A percentile compares a stretch with the other conserved stretches of the same genome.
These are phyloP conservation scores for Heritiera fomes DNA, from an alignment of 345 rosid genomes.

Conservation along the genomic window DNA sequence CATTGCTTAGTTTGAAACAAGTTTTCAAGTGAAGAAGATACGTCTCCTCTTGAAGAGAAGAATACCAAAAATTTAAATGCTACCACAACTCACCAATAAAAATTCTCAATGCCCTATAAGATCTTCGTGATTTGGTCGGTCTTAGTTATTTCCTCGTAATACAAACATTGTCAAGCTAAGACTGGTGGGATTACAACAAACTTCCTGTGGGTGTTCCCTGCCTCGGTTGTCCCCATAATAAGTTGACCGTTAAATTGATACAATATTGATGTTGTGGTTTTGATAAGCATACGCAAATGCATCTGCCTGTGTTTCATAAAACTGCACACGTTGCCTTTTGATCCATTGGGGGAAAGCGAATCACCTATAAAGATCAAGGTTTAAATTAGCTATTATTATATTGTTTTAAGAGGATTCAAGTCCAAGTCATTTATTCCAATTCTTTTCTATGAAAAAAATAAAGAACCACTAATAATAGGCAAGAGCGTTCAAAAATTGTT, in stretches of 20 bases:
- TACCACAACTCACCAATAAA: neutral
- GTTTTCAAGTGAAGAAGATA: neutral
- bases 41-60: neutral
- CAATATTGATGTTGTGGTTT: neutral
- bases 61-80: neutral
- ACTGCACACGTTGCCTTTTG: neutral
- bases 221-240: neutral
- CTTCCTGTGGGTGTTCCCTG: constrained; percentile 12
- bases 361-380: too few relatives aligned
- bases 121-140: constrained; percentile 10
- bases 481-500: too few relatives aligned
- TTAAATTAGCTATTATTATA: too few relatives aligned
- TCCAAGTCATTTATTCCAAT: too few relatives aligned
- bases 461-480: too few relatives aligned
- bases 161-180: neutral
- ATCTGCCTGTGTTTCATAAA: neutral
- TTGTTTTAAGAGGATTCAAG: too few relatives aligned
- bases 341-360: too few relatives aligned
- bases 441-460: too few relatives aligned
- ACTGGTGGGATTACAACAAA: neutral
- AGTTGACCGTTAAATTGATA: neutral
- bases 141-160: constrained; percentile 10
- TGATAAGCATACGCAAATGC: neutral
- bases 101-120: neutral
- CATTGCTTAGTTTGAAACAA: neutral